phyloP scores from a whole-genome alignment of 306 rosid genomes.

The Citrullus amarus region DNA sequence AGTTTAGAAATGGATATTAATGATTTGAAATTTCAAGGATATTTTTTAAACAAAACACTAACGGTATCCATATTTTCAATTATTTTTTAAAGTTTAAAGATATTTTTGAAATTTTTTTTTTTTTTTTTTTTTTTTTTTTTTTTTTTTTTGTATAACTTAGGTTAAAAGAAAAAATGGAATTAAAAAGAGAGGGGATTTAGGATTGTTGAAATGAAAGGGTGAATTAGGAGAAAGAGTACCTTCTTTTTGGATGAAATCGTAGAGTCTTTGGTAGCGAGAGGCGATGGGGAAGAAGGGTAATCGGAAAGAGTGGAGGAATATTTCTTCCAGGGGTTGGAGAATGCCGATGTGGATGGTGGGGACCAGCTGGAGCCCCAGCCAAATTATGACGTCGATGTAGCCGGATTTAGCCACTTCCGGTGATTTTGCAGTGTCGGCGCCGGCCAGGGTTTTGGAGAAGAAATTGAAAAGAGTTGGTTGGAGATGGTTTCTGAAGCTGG shows the following conservation, averaged over 20 bases:
- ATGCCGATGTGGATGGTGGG: conserved; percentile 51
- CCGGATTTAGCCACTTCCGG: conserved; percentile 48
- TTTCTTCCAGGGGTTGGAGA: conserved; percentile 78
- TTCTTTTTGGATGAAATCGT: conserved; percentile 37
- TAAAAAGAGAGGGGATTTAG: too few relatives aligned
- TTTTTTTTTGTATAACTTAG: too few relatives aligned
- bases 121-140: too few relatives aligned
- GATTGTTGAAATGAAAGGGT: too few relatives aligned
- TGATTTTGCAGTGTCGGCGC: conserved; percentile 54
- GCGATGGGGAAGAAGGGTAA: conserved; percentile 60
- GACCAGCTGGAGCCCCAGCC: conserved; percentile 80
- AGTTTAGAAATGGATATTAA: too few relatives aligned
- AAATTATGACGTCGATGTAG: conserved; percentile 35
- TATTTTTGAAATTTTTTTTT: too few relatives aligned
- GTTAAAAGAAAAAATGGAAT: too few relatives aligned
- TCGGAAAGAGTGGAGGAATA: conserved; percentile 69
- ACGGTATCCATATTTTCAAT: too few relatives aligned
- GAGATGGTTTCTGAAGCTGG: conserved; percentile 23
- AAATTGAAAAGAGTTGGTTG: conserved; percentile 50
- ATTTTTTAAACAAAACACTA: too few relatives aligned
- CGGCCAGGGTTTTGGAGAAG: conserved; percentile 41
- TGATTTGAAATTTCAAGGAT: too few relatives aligned
- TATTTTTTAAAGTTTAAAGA: too few relatives aligned
- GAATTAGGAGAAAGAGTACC: conserved; percentile 20
- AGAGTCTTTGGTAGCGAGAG: conserved; percentile 49